Evolutionary conservation across 208 protist genomes (phyloP).

Genomic region (Crithidia bombi): DNA sequence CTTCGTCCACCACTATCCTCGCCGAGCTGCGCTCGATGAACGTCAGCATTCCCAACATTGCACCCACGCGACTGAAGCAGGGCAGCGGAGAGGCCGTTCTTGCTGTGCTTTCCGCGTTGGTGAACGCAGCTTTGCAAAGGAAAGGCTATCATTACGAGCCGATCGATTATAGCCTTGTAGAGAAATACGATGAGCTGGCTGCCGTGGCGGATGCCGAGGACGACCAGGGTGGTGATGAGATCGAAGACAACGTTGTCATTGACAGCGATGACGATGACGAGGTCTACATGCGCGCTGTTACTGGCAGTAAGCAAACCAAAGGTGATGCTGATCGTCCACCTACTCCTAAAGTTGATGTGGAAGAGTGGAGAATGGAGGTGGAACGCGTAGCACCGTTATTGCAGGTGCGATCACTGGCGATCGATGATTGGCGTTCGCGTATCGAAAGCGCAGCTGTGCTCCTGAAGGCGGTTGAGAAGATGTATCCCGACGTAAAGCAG

Average conservation of each 20-base stretch:
- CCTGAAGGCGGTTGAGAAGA: conserved; percentile 87
- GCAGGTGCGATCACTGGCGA: conserved; percentile 59
- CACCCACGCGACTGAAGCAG: conserved; percentile 84
- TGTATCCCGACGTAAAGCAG: conserved; percentile 90
- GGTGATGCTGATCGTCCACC: conserved; percentile 26
- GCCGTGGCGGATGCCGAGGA: conserved; percentile 76
- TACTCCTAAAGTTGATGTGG: conserved; percentile 62
- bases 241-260: conserved; percentile 87
- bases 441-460: conserved; percentile 82
- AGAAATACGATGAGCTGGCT: conserved; percentile 83
- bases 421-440: conserved; percentile 86
- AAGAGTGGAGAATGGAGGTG: conserved; percentile 91
- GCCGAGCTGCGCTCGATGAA: conserved; percentile 77
- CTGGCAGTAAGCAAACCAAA: conserved; percentile 17
- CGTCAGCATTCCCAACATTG: conserved; percentile 73
- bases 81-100: conserved; percentile 86
- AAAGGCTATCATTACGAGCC: conserved; percentile 62
- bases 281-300: conserved; percentile 64
- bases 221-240: conserved; percentile 53
- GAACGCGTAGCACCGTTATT: conserved; percentile 86
- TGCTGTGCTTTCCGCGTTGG: conserved; percentile 68
- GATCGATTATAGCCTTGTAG: conserved; percentile 79
- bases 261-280: conserved; percentile 90
- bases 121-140: conserved; percentile 70
- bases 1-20: conserved; percentile 84